Conservation (phyloP, 176 grass and related monocot genomes). For the Chrysopogon serrulatus region DNA sequence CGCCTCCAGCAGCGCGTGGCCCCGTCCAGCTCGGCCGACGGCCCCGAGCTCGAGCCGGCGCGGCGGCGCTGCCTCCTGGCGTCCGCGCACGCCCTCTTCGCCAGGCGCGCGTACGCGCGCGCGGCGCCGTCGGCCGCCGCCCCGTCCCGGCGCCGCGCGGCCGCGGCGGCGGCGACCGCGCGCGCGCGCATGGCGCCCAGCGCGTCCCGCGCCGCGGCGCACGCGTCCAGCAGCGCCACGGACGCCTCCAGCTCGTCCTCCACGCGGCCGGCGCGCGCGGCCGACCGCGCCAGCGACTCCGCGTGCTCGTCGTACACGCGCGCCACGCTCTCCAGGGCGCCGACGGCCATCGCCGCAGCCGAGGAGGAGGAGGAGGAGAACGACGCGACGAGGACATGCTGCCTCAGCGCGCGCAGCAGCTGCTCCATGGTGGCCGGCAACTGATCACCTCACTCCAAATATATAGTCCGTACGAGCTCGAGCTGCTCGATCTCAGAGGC, state of each 20-base stretch:
- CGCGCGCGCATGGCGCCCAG: slow-evolving; percentile 26
- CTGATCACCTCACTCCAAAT: background rate
- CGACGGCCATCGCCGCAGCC: background rate
- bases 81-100: slow-evolving; percentile 17
- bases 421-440: background rate
- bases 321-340: slow-evolving; percentile 19
- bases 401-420: slow-evolving; percentile 14
- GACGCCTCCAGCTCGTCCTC: slow-evolving; percentile 44
- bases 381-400: background rate
- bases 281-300: background rate
- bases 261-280: slow-evolving; percentile 1
- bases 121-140: background rate
- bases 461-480: background rate
- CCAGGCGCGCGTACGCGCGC: background rate
- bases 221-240: slow-evolving; percentile 36
- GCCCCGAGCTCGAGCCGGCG: background rate
- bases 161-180: slow-evolving; percentile 22
- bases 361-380: background rate
- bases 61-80: slow-evolving; percentile 14
- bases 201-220: slow-evolving; percentile 31
- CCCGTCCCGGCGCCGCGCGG: slow-evolving; percentile 24
- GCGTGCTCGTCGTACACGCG: slow-evolving; percentile 34
- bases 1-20: slow-evolving; percentile 22
- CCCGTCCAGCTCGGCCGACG: background rate
- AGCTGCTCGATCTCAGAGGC: background rate